phyloP scores from a whole-genome alignment of 2,329 filamentous ascomycete species.

The Myriosclerotinia duriaeana region DNA sequence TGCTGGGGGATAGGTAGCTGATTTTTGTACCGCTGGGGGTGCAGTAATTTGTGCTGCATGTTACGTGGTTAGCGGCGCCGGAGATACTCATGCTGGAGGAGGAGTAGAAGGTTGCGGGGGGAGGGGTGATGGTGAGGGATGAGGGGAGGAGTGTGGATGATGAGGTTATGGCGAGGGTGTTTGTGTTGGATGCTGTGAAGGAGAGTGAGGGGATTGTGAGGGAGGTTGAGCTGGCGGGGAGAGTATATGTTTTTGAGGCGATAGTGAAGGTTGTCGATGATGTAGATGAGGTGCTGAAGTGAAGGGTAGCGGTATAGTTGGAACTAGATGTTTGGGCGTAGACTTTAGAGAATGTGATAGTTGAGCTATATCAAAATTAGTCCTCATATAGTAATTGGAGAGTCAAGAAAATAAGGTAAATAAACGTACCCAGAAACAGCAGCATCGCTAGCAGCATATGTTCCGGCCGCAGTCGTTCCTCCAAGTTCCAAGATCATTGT shows the following conservation, averaged over 20 bases:
- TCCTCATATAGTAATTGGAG: background rate
- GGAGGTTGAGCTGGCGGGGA: slow-evolving; percentile 22
- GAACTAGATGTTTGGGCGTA: slow-evolving; percentile 32
- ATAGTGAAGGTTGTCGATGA: slow-evolving; percentile 26
- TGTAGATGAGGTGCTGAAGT: slow-evolving; percentile 23
- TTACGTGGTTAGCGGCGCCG: slow-evolving; percentile 40
- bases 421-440: slow-evolving; percentile 26
- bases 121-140: slow-evolving; percentile 26
- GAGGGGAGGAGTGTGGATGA: slow-evolving; percentile 22
- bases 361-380: slow-evolving; percentile 24
- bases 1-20: slow-evolving; percentile 26
- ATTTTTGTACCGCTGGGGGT: slow-evolving; percentile 34
- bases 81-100: slow-evolving; percentile 56
- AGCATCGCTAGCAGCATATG: slow-evolving; percentile 28
- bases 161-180: slow-evolving; percentile 28
- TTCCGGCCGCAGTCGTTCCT: slow-evolving; percentile 24
- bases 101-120: slow-evolving; percentile 44
- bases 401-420: background rate
- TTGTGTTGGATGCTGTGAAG: slow-evolving; percentile 29
- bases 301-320: slow-evolving; percentile 29
- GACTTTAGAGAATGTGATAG: slow-evolving; percentile 29
- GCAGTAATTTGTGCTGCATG: slow-evolving; percentile 31
- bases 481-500: slow-evolving; percentile 33
- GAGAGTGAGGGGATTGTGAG: slow-evolving; percentile 26
- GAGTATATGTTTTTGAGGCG: slow-evolving; percentile 23